Evolutionary conservation across 257 asterid species (phyloP), one percentile per base, ranked within the genome.

Genomic region (Solanum pinnatisectum): DNA sequence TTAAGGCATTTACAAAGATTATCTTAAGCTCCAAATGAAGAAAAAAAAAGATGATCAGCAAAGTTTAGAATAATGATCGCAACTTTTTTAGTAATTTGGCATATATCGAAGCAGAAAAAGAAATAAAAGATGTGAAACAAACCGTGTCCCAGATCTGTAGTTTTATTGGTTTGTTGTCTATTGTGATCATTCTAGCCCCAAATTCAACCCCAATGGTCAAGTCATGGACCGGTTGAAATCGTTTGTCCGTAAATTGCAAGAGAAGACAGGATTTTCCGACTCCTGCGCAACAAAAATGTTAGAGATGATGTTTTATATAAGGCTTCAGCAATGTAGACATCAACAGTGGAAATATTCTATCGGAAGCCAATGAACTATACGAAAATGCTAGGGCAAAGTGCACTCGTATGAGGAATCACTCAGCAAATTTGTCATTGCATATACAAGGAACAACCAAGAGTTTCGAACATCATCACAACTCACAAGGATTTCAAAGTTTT

Each of bases 61-160:
- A 49, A 18, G 27, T 27, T 5, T 3, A 37, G 56, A 76, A 5
- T 23, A 39, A 5, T 12, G 59, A 22, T 76, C 22, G 9, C 35
- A 40, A 40, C 30, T 22, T 20, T 40, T n/a, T 5, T n/a, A 77
- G 60, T n/a, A n/a, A 49, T 49, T 52, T 25, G 4, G 10, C 44
- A 49, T 46, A 20, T 32, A 40, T 23, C 0, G 13, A 30, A 32
- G 39, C 44, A 10, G 27, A 3, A 32, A 79, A 42, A 10, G 42
- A 79, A 83, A 52, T n/a, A 42, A 10, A 74, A 40, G 85, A 59
- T 20, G 70, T 77, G 37, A 67, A 42, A 90, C 95, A 40, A 87
- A 96, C 98, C 90, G 98, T 96, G 89, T 96, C 98, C 98, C 98
- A 96, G 32, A 95, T 94, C 90, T 94, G 98, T 39, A 95, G 90